Conservation (phyloP, 176 grass and related monocot genomes). For the Thalia dealbata region DNA sequence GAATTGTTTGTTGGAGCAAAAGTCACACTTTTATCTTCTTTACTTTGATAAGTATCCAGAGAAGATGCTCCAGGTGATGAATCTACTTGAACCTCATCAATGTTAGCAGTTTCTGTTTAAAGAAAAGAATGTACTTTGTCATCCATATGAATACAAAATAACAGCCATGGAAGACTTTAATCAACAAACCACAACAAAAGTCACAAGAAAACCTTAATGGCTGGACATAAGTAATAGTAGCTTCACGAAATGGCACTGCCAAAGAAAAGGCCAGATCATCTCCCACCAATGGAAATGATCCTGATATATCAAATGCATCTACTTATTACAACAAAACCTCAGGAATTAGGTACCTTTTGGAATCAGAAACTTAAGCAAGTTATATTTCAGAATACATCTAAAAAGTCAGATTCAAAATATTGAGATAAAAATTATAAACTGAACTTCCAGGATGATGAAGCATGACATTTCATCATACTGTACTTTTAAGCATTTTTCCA, state of each 20-base stretch:
- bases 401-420: not conserved
- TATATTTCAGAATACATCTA: not conserved
- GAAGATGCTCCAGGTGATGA: constrained; percentile 23
- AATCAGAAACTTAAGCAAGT: not conserved
- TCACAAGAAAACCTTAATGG: not conserved
- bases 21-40: constrained; percentile 10
- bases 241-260: not conserved
- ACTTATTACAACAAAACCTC: not conserved
- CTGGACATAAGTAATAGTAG: not conserved
- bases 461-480: not conserved
- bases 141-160: not conserved
- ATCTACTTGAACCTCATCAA: constrained; percentile 5
- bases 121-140: not conserved
- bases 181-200: not conserved
- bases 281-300: not conserved
- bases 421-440: not conserved
- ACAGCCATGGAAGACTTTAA: not conserved
- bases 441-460: not conserved
- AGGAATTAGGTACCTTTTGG: not conserved
- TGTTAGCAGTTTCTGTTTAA: constrained; percentile 5
- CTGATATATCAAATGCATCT: not conserved
- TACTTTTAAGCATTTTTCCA: no score
- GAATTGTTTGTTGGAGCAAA: constrained; percentile 9
- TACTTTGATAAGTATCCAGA: constrained; percentile 3
- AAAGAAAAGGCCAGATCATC: not conserved